Percentiles rank a stretch among this genome's conserved stretches.
Conservation (phyloP, 108 stramenopile species). For the Nannochloropsis salina region DNA sequence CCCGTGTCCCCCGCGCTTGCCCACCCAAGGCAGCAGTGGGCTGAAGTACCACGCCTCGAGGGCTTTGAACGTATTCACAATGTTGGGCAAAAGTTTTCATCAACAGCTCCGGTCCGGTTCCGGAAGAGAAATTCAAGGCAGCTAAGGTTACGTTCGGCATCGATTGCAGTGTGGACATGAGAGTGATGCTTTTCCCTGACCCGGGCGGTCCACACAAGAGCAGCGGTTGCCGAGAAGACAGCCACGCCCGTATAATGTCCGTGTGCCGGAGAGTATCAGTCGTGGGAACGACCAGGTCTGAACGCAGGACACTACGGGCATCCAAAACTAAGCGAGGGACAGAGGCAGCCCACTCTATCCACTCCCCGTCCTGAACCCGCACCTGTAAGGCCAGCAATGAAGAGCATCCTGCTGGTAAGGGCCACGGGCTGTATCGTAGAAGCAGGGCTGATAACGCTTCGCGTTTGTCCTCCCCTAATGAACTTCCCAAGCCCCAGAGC, state of each 20-base stretch:
- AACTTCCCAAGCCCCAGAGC: conserved; percentile 88
- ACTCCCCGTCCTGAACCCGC: conserved; percentile 84
- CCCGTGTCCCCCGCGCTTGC: conserved; percentile 31
- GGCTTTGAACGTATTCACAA: conserved; percentile 79
- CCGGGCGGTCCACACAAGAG: conserved; percentile 98
- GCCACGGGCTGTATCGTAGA: conserved; percentile 16
- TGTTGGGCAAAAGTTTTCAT: conserved; percentile 87
- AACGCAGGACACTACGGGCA: conserved; percentile 74
- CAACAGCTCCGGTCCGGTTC: conserved; percentile 90
- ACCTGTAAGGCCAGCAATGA: conserved; percentile 58
- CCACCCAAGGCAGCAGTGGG: conserved; percentile 39
- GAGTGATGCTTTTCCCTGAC: conserved; percentile 94
- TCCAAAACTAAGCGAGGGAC: conserved; percentile 92
- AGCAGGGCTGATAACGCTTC: conserved; percentile 46
- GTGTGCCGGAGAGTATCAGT: conserved; percentile 84
- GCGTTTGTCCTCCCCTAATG: conserved; percentile 71
- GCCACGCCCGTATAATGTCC: conserved; percentile 89
- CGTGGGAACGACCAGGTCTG: conserved; percentile 88
- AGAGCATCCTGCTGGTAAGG: conserved; percentile 53
- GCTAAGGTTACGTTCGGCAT: conserved; percentile 84
- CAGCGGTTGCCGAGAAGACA: conserved; percentile 73
- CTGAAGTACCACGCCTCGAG: conserved; percentile 62
- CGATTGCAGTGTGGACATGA: conserved; percentile 81
- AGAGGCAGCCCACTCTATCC: conserved; percentile 80
- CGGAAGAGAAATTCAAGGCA: conserved; percentile 84